Evolutionary conservation across 2,329 filamentous ascomycete species (phyloP).

Genomic region (Phialophora macrospora): DNA sequence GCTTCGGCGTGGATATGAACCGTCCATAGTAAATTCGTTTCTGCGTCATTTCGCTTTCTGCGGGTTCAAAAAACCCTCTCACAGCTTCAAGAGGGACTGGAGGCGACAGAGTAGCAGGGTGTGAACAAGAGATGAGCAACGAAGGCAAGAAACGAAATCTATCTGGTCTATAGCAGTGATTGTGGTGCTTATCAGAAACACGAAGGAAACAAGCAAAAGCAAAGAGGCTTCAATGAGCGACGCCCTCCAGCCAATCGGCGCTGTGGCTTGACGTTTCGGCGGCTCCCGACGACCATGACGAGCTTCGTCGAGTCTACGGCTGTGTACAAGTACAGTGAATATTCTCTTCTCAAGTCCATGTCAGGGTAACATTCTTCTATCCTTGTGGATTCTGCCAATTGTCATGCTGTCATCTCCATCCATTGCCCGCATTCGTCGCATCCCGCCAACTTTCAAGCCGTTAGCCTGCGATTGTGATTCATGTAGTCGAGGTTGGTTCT

Average conservation of each 20-base stretch:
- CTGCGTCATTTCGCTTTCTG: constrained; percentile 8
- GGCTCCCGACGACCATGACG: not conserved
- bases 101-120: not conserved
- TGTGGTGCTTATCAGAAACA: constrained; percentile 28
- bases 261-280: not conserved
- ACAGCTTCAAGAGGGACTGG: not conserved
- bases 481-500: not conserved
- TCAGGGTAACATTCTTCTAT: not conserved
- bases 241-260: constrained; percentile 27
- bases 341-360: too few relatives aligned
- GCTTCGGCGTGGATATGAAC: constrained; percentile 38
- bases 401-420: not conserved
- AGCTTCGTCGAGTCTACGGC: too few relatives aligned
- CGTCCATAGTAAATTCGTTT: constrained; percentile 37
- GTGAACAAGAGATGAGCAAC: not conserved
- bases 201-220: constrained; percentile 14
- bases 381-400: not conserved
- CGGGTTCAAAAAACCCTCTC: not conserved
- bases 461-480: not conserved
- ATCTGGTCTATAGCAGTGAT: constrained; percentile 1
- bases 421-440: not conserved
- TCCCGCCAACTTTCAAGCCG: not conserved
- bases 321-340: too few relatives aligned
- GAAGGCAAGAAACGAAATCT: not conserved
- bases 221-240: constrained; percentile 19